Percentiles rank a stretch among this genome's conserved stretches.
Conservation (phyloP, 164 flowering plant species). For the Chimonanthus salicifolius region DNA sequence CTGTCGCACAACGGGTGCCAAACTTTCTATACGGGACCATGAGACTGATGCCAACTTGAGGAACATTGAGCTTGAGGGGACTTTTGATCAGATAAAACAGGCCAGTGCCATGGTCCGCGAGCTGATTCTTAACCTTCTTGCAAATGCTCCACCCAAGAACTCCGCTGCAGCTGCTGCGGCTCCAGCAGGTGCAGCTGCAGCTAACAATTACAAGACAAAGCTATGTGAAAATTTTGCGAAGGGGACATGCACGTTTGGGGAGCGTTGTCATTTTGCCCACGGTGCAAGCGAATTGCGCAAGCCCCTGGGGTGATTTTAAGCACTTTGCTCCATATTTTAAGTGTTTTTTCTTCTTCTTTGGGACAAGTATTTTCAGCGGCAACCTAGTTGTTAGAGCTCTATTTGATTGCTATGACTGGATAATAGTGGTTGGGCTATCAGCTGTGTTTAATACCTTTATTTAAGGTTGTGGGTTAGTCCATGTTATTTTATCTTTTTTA, state of each 20-base stretch:
- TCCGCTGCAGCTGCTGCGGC: conserved; percentile 6
- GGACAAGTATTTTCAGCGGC: background rate
- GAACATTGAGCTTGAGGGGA: conserved; percentile 91
- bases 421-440: background rate
- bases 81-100: conserved; percentile 81
- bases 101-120: conserved; percentile 86
- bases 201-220: conserved; percentile 65
- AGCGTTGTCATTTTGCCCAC: conserved; percentile 84
- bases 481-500: no score
- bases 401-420: background rate
- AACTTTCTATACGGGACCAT: conserved; percentile 77
- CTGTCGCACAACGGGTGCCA: conserved; percentile 77
- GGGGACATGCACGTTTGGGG: conserved; percentile 80
- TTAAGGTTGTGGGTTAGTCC: background rate
- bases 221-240: conserved; percentile 65
- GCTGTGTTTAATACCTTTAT: background rate
- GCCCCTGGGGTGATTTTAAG: conserved; percentile 18
- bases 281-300: conserved; percentile 64
- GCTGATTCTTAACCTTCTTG: conserved; percentile 42
- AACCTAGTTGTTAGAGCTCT: no score
- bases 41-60: conserved; percentile 67
- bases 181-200: conserved; percentile 8
- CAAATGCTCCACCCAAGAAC: conserved; percentile 16
- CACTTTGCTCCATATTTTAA: background rate
- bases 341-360: background rate